Conservation (phyloP, 495 filamentous ascomycete species). For the Thermochaetoides thermophila region DNA sequence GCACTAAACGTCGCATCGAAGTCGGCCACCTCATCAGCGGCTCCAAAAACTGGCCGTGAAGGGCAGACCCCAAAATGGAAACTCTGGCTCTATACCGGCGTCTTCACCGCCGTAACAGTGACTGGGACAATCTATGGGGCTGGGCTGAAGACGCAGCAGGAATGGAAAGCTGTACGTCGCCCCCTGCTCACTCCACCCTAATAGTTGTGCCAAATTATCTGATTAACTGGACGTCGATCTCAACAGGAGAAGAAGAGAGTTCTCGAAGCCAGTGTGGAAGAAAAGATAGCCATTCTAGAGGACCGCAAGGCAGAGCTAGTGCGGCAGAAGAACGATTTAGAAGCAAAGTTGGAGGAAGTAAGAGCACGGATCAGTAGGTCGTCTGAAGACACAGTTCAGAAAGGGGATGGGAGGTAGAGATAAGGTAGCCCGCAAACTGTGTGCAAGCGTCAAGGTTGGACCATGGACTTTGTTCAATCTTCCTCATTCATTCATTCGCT, state of each 20-base stretch:
- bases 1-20: neutral
- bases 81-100: slow-evolving; percentile 27
- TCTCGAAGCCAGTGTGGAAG: slow-evolving; percentile 17
- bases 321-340: slow-evolving; percentile 18
- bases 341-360: slow-evolving; percentile 23
- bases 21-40: slow-evolving; percentile 3
- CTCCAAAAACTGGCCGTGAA: slow-evolving; percentile 2
- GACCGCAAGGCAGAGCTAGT: slow-evolving; percentile 18
- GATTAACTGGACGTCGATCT: neutral
- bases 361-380: slow-evolving; percentile 15
- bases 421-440: too few relatives aligned
- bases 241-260: slow-evolving; percentile 20
- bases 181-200: neutral
- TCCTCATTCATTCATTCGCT: too few relatives aligned
- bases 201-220: neutral
- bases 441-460: too few relatives aligned
- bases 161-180: slow-evolving; percentile 20
- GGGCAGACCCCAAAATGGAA: slow-evolving; percentile 17
- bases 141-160: slow-evolving; percentile 38
- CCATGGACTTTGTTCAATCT: too few relatives aligned
- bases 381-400: too few relatives aligned
- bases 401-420: too few relatives aligned
- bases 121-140: slow-evolving; percentile 42
- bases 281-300: slow-evolving; percentile 24
- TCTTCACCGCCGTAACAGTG: slow-evolving; percentile 33